phyloP scores from a whole-genome alignment of 1,284 basidiomycete genomes.

The Leccinum subrobustum region DNA sequence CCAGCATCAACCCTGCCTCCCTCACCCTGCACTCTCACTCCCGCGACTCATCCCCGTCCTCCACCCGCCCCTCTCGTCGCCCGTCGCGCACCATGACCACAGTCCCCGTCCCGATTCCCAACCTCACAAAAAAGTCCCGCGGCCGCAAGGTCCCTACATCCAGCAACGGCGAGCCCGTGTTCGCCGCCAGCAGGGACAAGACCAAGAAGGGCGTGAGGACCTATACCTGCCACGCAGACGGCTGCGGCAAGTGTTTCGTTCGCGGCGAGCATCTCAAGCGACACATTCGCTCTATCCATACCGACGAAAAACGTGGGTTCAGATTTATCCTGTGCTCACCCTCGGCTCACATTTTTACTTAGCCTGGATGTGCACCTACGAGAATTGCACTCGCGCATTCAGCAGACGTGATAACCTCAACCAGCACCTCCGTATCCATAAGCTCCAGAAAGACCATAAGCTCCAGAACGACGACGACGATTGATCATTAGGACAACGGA shows the following conservation, averaged over 20 bases:
- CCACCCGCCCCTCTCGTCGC: conserved; percentile 21
- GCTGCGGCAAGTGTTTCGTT: conserved; percentile 57
- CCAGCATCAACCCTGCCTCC: conserved; percentile 8
- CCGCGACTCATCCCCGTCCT: not conserved
- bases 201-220: conserved; percentile 39
- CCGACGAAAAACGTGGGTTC: conserved; percentile 64
- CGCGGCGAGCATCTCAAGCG: conserved; percentile 70
- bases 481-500: conserved; percentile 7
- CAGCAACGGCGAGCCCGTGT: conserved; percentile 20
- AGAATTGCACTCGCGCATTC: conserved; percentile 73
- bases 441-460: conserved; percentile 39
- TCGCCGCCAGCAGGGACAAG: conserved; percentile 28
- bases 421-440: conserved; percentile 74
- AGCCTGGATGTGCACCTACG: conserved; percentile 68
- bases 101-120: conserved; percentile 62
- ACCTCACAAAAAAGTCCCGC: conserved; percentile 74
- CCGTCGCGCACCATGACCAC: conserved; percentile 22
- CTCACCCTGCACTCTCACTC: not conserved
- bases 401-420: conserved; percentile 80
- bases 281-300: conserved; percentile 66
- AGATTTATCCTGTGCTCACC: not conserved
- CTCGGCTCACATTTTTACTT: conserved; percentile 1
- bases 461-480: conserved; percentile 23
- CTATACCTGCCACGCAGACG: conserved; percentile 51
- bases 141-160: conserved; percentile 68